Base-by-base conservation (phyloP, 1,139 yeast genomes). In the Magnusiomyces starmeri region DNA sequence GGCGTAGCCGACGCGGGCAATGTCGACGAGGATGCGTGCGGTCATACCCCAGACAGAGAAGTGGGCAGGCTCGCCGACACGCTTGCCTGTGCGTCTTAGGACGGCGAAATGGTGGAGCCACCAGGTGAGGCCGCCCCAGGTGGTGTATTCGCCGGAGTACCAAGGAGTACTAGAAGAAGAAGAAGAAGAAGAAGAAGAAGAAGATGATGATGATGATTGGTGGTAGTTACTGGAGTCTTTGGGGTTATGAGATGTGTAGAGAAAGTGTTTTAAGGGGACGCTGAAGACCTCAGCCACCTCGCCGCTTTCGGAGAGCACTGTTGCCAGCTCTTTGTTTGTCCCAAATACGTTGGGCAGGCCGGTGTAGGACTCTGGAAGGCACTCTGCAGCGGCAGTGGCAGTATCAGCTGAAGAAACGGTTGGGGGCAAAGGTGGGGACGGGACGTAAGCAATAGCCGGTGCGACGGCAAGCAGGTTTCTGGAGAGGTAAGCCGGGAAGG, bases 11-110 rank as follows among this genome's bases (percentile, higher is more conserved):
- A 86, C 71, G 51, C 78, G 75, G 4, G 95, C 89, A 35, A 85
- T 67, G 64, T 89, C 96, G 58, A 83, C 85, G 14, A 89, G 67
- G 8, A 89, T 86, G 61, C 86, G 85, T 2, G 96, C 96, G 0
- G 96, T 89, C 46, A 89, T 69, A 0, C 97, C 96, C 97, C 96
- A 89, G 2, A 89, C 86, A 60, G 34, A 29, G 27, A 46, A 51
- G 43, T 1, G 75, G 80, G 64, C 84, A 87, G 57, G 76, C 69
- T 41, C 69, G 62, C 64, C 83, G 78, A 48, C 68, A 65, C 51
- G 76, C 77, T 7, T 85, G 80, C 55, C 56, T 25, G 84, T 51
- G 60, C 65, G 21, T 24, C 40, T 25, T 70, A 66, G 50, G 61
- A 66, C 50, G 65, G 68, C 51, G 60, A 62, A 51, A 59, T 60